Conservation (phyloP, 2,329 filamentous ascomycete species). For the Byssothecium circinans region DNA sequence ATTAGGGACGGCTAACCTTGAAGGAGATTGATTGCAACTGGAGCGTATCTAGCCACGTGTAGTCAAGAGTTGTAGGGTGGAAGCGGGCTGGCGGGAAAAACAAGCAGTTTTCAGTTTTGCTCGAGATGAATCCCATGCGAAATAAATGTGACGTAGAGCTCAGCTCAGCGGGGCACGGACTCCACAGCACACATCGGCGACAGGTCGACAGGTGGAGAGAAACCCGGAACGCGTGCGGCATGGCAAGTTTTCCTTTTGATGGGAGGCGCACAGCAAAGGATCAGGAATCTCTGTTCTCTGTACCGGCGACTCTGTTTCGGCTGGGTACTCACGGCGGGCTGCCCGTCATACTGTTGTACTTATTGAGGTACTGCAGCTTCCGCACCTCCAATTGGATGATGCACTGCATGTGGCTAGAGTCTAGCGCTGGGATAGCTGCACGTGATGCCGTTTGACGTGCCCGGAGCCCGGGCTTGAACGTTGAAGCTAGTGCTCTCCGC, state of each 20-base stretch:
- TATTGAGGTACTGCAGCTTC: too few relatives aligned
- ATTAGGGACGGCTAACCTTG: conserved; percentile 4
- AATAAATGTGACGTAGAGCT: conserved; percentile 29
- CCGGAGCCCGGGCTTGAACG: too few relatives aligned
- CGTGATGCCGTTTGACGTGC: too few relatives aligned
- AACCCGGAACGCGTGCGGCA: neutral
- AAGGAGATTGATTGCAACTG: neutral
- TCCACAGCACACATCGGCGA: neutral
- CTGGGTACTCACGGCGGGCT: neutral
- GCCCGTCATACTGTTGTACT: too few relatives aligned
- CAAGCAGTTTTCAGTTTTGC: neutral
- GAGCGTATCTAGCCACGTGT: neutral
- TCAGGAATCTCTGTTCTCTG: neutral
- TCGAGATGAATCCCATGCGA: too few relatives aligned
- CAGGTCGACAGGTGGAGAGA: too few relatives aligned
- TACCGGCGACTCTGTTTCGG: neutral
- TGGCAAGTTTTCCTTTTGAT: neutral
- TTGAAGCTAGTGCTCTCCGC: too few relatives aligned
- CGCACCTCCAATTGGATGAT: conserved; percentile 2
- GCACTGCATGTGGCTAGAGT: neutral
- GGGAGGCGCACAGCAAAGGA: neutral
- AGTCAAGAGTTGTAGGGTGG: neutral
- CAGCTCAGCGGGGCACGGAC: conserved; percentile 3
- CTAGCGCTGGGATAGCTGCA: too few relatives aligned
- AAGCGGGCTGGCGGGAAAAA: too few relatives aligned